These are phyloP conservation scores for Fusarium neocosmosporiellum DNA, from an alignment of 2,329 filamentous ascomycete species.

Conservation along the genomic window DNA sequence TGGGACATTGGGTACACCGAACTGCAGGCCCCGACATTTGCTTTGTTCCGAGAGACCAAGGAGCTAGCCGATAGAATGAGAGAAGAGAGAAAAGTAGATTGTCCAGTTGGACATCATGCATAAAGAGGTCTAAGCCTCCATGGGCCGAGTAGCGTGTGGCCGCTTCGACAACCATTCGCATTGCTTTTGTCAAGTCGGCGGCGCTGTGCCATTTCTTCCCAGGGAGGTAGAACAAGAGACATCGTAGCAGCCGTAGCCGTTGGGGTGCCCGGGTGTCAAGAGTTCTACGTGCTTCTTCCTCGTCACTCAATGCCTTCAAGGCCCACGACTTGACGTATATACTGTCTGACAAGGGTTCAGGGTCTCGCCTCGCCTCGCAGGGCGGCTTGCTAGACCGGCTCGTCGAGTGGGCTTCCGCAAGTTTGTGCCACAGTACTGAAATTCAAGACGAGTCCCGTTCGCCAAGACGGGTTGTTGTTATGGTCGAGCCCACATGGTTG, in stretches of 20 bases:
- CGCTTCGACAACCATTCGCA: constrained; percentile 2
- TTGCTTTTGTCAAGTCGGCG: constrained; percentile 31
- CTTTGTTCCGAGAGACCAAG: constrained; percentile 3
- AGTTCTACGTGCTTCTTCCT: constrained; percentile 3
- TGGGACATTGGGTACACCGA: constrained; percentile 13
- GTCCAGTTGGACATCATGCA: constrained; percentile 18
- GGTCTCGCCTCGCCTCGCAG: constrained; percentile 17
- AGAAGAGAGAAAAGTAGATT: constrained; percentile 23
- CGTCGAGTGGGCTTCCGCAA: constrained; percentile 32
- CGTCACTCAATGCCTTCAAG: constrained; percentile 5
- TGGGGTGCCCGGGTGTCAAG: neutral
- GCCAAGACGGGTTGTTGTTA: constrained; percentile 22
- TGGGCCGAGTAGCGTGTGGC: constrained; percentile 9
- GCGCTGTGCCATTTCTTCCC: constrained; percentile 2
- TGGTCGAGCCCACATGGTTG: constrained; percentile 27
- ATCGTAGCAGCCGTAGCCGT: neutral
- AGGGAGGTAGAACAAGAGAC: neutral
- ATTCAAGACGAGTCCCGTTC: constrained; percentile 41
- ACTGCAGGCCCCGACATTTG: constrained; percentile 15
- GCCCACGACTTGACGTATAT: constrained; percentile 15
- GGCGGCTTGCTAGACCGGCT: constrained; percentile 19
- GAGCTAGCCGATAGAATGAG: constrained; percentile 17
- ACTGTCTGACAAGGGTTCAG: constrained; percentile 20
- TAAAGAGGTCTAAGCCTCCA: constrained; percentile 8
- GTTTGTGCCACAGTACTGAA: constrained; percentile 33